Conservation (phyloP, 805 yeast species). For the Tetrapisispora taiwanensis region DNA sequence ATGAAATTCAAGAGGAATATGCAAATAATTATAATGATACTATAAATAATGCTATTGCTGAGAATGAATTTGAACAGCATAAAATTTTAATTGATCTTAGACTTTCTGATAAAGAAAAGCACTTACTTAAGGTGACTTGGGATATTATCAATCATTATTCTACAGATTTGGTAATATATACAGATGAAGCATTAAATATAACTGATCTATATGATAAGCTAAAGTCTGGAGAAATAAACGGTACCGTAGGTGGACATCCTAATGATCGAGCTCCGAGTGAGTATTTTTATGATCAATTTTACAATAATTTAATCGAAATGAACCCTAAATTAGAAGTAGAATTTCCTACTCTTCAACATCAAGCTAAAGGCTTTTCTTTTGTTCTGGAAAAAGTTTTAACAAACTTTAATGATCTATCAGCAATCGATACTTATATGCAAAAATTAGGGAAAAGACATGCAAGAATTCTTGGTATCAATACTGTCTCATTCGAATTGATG, state of each 20-base stretch:
- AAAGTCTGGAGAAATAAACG: neutral
- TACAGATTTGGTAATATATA: neutral
- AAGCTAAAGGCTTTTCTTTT: slow-evolving; percentile 73
- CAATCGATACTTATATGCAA: slow-evolving; percentile 48
- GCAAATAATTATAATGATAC: neutral
- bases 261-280: slow-evolving; percentile 31
- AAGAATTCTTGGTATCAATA: slow-evolving; percentile 63
- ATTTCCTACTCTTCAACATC: slow-evolving; percentile 70
- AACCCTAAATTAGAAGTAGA: slow-evolving; percentile 50
- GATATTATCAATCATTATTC: neutral
- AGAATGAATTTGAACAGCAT: neutral
- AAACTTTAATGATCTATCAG: slow-evolving; percentile 48
- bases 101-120: neutral
- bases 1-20: neutral
- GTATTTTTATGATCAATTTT: slow-evolving; percentile 66
- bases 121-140: neutral
- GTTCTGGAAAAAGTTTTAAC: slow-evolving; percentile 59
- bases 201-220: neutral
- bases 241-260: neutral
- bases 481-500: slow-evolving; percentile 58
- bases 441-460: slow-evolving; percentile 67
- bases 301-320: slow-evolving; percentile 54
- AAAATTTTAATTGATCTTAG: neutral
- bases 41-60: neutral
- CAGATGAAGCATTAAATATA: neutral